Percentiles rank a stretch among this genome's conserved stretches.
phyloP scores from a whole-genome alignment of 1,284 basidiomycete genomes.

The Puccinia novopanici region DNA sequence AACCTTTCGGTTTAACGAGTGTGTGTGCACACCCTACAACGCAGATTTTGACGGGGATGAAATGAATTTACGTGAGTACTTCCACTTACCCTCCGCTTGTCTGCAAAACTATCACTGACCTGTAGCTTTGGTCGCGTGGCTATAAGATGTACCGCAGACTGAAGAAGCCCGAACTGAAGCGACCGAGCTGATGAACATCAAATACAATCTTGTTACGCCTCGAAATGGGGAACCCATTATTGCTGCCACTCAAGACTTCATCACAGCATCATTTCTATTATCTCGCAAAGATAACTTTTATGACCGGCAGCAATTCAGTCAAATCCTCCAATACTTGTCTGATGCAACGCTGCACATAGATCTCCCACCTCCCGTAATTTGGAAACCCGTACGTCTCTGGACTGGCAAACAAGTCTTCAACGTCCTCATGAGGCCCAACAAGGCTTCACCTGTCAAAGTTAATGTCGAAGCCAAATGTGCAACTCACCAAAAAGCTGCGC shows the following conservation, averaged over 20 bases:
- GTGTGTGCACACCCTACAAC: constrained; percentile 98
- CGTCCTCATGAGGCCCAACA: constrained; percentile 93
- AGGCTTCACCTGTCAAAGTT: constrained; percentile 76
- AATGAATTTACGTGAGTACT: constrained; percentile 78
- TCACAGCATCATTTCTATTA: constrained; percentile 93
- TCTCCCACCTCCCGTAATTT: constrained; percentile 89
- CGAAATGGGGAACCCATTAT: constrained; percentile 98
- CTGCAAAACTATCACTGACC: constrained; percentile 56
- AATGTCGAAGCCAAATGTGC: constrained; percentile 97
- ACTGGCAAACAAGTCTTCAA: constrained; percentile 99
- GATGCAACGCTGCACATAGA: constrained; percentile 92
- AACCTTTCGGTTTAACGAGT: constrained; percentile 96
- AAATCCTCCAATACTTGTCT: constrained; percentile 91
- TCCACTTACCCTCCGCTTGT: constrained; percentile 54
- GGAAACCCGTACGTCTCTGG: constrained; percentile 91
- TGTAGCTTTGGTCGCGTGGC: constrained; percentile 55
- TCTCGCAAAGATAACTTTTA: constrained; percentile 91
- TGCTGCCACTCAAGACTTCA: constrained; percentile 97
- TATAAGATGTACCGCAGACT: constrained; percentile 84
- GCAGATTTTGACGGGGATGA: constrained; percentile 99
- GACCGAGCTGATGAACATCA: constrained; percentile 94
- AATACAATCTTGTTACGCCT: constrained; percentile 94
- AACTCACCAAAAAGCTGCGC: constrained; percentile 80
- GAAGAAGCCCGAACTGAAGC: constrained; percentile 98
- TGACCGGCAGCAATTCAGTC: constrained; percentile 90